Base-by-base conservation (phyloP, 2,329 filamentous ascomycete genomes). In the Lecanosticta acicola region DNA sequence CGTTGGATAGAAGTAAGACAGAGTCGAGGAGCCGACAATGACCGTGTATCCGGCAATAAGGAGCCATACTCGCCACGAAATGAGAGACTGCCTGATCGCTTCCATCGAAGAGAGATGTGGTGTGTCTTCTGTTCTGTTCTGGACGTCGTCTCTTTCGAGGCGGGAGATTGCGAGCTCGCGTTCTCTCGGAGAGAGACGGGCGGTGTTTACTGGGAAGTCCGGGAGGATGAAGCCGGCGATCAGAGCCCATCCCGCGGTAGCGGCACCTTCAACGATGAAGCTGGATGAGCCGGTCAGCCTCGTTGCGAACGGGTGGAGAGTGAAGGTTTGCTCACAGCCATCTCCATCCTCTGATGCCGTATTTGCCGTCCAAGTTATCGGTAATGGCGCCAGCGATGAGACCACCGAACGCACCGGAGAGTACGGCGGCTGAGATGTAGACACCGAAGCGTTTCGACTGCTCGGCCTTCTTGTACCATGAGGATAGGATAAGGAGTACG, bases 381-480 rank as follows among this genome's bases (percentile, higher is more conserved):
- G 63, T 64, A 1, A 68, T 57, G 1, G 58, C 64, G 3, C 65
- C 68, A 3, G 64, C 67, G 10, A 71, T 64, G 4, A 73, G 59
- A 10, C 71, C 71, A 3, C 65, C 65, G 40, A 73, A 78, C 1
- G 74, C 76, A n/a, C 75, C 75, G 0, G 69, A 76, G 2, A 78
- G 66, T 2, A 80, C 73, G 0, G 76, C 76, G 1, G 74, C 76
- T n/a, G 77, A 75, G 49, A 79, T 76, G 53, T 78, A 81, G 1
- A 81, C 61, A 5, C 71, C 75, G 36, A 78, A 77, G 2, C 79
- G 71, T 41, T 77, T 77, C 0, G 74, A 73, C 34, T 80, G 71
- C 54, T 82, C 79, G 10, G 72, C 71, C 39, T 71, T 74, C 49
- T 76, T 75, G 56, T 82, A 82, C 78, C 78, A 82, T 1, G 70